A percentile compares a stretch with the other conserved stretches of the same genome.
phyloP scores from a whole-genome alignment of 2,329 filamentous ascomycete species.

The Lasiodiplodia theobromae region DNA sequence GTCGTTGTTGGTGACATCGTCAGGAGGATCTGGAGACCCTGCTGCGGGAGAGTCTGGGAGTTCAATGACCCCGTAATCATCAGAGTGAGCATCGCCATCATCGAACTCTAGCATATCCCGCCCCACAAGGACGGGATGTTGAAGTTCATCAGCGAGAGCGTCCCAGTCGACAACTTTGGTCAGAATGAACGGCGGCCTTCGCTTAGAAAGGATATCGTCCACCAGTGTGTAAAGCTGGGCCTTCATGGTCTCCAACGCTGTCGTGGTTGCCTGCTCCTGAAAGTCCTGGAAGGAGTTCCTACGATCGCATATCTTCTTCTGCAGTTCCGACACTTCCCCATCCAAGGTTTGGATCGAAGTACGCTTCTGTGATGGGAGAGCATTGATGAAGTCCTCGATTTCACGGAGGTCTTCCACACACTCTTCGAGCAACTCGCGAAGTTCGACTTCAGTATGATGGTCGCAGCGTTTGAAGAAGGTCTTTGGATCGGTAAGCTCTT shows the following conservation, averaged over 20 bases:
- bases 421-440: slow-evolving; percentile 13
- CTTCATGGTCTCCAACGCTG: slow-evolving; percentile 12
- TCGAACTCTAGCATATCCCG: not conserved
- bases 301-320: slow-evolving; percentile 4
- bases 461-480: slow-evolving; percentile 15
- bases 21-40: not conserved
- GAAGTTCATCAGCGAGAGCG: slow-evolving; percentile 17
- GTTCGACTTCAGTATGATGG: slow-evolving; percentile 16
- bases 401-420: slow-evolving; percentile 11
- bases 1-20: not conserved
- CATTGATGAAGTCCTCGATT: not conserved
- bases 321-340: not conserved
- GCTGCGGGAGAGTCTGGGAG: not conserved
- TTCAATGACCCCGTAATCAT: not conserved
- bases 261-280: not conserved
- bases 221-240: slow-evolving; percentile 6
- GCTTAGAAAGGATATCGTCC: slow-evolving; percentile 5
- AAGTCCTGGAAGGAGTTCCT: not conserved
- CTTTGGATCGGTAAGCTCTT: slow-evolving; percentile 5
- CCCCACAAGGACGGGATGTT: not conserved
- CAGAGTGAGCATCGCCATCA: not conserved
- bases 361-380: not conserved
- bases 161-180: slow-evolving; percentile 25
- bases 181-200: slow-evolving; percentile 1
- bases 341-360: not conserved